A percentile compares a stretch with the other conserved stretches of the same genome.
Conservation (phyloP, 2,329 filamentous ascomycete genomes). For the Aquanectria penicillioides region DNA sequence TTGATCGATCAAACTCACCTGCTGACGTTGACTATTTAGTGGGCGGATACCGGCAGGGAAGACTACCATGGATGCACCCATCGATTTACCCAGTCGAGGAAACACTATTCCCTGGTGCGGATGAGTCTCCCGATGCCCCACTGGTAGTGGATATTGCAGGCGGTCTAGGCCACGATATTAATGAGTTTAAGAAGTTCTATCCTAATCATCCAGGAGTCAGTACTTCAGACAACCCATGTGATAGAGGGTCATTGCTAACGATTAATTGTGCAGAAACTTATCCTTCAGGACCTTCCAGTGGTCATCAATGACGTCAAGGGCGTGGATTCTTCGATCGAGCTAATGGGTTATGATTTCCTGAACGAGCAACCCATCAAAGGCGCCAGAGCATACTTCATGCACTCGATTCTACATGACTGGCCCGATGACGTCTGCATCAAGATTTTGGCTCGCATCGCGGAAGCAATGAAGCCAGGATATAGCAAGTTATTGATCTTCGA, state of each 20-base stretch:
- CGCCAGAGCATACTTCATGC: slow-evolving; percentile 27
- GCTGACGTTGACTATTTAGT: not conserved
- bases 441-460: slow-evolving; percentile 43
- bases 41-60: slow-evolving; percentile 43
- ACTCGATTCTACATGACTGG: slow-evolving; percentile 51
- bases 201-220: slow-evolving; percentile 16
- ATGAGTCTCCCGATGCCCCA: slow-evolving; percentile 25
- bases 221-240: too few species aligned
- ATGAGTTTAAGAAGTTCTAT: slow-evolving; percentile 40
- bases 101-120: slow-evolving; percentile 34
- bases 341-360: not conserved
- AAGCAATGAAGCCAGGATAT: slow-evolving; percentile 40
- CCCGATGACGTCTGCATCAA: slow-evolving; percentile 43
- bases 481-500: slow-evolving; percentile 27
- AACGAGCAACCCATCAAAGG: not conserved
- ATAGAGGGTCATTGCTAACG: too few species aligned
- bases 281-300: not conserved
- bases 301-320: not conserved
- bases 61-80: slow-evolving; percentile 42
- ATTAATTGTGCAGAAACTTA: not conserved
- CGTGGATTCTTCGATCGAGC: not conserved
- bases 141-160: slow-evolving; percentile 46
- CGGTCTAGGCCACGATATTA: slow-evolving; percentile 43
- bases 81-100: slow-evolving; percentile 39
- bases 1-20: not conserved